Conservation (phyloP, 768 basidiomycete genomes). For the Lentinula sp. region DNA sequence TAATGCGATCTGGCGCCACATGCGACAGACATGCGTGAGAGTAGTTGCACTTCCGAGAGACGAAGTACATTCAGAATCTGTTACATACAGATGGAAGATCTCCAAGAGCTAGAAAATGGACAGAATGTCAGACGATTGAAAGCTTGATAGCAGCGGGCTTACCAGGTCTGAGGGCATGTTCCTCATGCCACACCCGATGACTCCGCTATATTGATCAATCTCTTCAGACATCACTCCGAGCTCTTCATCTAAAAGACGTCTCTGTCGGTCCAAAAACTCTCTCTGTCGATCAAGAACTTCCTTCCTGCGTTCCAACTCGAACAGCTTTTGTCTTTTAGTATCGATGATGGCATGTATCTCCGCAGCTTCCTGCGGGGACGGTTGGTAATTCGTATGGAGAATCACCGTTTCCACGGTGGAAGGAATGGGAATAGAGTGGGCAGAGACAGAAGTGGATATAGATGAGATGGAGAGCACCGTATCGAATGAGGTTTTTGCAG, state of each 20-base stretch:
- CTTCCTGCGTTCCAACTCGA: background rate
- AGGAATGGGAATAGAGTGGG: background rate
- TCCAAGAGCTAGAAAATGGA: background rate
- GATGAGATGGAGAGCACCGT: background rate
- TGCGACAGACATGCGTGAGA: background rate
- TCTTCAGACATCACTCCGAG: background rate
- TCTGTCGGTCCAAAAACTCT: background rate
- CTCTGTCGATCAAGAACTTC: background rate
- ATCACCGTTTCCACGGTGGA: background rate
- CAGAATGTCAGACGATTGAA: background rate
- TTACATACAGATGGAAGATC: background rate
- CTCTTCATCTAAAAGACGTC: background rate
- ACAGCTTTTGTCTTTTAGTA: background rate
- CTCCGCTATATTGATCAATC: background rate
- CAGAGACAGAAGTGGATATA: background rate
- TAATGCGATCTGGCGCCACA: background rate
- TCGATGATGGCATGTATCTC: background rate
- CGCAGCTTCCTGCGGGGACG: background rate
- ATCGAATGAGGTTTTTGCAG: background rate
- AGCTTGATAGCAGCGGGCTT: background rate
- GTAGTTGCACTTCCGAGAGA: background rate
- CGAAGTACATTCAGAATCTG: background rate
- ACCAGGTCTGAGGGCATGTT: background rate
- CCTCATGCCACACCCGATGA: background rate
- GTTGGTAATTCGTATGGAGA: background rate